phyloP scores from a whole-genome alignment of 805 yeast genomes.

The Kodamaea neixiangensis region DNA sequence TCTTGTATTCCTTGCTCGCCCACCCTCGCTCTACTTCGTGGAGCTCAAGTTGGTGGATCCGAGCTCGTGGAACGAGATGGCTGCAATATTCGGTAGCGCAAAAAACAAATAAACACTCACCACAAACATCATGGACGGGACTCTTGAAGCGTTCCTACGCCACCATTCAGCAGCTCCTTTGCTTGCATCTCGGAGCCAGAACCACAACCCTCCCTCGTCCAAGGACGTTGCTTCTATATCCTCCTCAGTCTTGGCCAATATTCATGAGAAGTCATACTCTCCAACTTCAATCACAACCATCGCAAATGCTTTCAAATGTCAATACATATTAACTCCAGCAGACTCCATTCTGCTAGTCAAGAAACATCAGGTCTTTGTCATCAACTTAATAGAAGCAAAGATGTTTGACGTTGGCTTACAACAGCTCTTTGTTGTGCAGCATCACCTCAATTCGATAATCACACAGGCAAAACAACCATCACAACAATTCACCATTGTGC shows the following conservation, averaged over 20 bases:
- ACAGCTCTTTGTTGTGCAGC: conserved; percentile 7
- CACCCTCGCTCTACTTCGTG: no score
- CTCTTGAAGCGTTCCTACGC: conserved; percentile 7
- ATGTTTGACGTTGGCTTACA: conserved; percentile 14
- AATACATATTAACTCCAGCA: conserved; percentile 14
- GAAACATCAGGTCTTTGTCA: conserved; percentile 30
- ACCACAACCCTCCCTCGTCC: background rate
- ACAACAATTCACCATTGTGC: background rate
- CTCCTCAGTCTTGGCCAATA: background rate
- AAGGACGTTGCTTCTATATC: conserved; percentile 3
- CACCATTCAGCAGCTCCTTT: conserved; percentile 1
- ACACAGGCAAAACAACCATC: background rate
- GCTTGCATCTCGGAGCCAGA: conserved; percentile 5
- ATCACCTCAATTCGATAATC: conserved; percentile 5
- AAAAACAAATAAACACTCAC: conserved; percentile 2
- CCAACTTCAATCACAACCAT: background rate
- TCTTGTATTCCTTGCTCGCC: no score
- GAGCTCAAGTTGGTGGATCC: no score
- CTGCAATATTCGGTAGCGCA: conserved; percentile 1
- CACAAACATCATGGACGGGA: conserved; percentile 1
- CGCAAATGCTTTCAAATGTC: conserved; percentile 17
- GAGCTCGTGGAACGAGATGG: no score
- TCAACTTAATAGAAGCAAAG: conserved; percentile 24
- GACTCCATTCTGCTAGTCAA: conserved; percentile 16
- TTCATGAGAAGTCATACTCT: background rate